A percentile compares a stretch with the other conserved stretches of the same genome.
Evolutionary conservation across 768 basidiomycete genomes (phyloP).

Genomic region (Termitomyces heimii): DNA sequence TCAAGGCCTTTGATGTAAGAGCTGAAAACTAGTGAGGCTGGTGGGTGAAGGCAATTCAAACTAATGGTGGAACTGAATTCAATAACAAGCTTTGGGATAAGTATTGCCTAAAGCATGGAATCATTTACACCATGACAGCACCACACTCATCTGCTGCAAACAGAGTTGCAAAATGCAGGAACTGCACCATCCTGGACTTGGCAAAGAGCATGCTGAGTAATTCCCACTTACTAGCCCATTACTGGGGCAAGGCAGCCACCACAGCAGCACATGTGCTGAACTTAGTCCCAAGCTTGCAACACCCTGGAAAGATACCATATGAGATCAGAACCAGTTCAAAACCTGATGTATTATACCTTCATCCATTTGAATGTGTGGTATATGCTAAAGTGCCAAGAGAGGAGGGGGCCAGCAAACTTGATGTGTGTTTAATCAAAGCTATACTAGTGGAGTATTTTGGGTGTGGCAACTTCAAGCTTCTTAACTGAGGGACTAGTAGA

Average conservation of each 20-base stretch:
- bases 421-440: background rate
- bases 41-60: background rate
- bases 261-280: background rate
- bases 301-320: background rate
- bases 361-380: background rate
- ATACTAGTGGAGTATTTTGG: background rate
- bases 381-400: background rate
- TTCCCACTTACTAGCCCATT: background rate
- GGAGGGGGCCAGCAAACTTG: background rate
- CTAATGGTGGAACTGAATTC: background rate
- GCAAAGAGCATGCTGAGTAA: background rate
- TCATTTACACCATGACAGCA: background rate
- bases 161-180: background rate
- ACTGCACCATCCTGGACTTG: background rate
- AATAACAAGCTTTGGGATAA: background rate
- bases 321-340: background rate
- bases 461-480: background rate
- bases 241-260: background rate
- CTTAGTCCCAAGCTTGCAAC: background rate
- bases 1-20: background rate
- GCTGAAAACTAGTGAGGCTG: background rate
- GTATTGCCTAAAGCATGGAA: background rate
- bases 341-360: background rate
- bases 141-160: background rate
- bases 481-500: background rate